Evolutionary conservation across 768 basidiomycete genomes (phyloP).

Genomic region (Leucocoprinus birnbaumii): DNA sequence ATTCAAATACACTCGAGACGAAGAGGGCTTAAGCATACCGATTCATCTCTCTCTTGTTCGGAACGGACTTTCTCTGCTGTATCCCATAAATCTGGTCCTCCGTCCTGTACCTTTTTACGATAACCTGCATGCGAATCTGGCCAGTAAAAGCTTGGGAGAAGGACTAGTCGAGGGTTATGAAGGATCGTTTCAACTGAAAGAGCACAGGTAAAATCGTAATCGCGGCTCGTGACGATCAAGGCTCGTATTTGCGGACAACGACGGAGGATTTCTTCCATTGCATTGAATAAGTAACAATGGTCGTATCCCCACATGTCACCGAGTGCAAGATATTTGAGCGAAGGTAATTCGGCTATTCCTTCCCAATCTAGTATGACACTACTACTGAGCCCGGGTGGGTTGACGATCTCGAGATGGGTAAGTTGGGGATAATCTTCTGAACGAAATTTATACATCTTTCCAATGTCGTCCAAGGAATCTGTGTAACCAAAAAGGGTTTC

Average conservation of each 20-base stretch:
- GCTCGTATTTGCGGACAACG: constrained; percentile 18
- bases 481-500: constrained; percentile 17
- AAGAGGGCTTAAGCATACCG: background rate
- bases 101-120: constrained; percentile 23
- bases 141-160: constrained; percentile 23
- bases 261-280: constrained; percentile 18
- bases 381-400: constrained; percentile 15
- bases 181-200: constrained; percentile 16
- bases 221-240: constrained; percentile 23
- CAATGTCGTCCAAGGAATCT: background rate
- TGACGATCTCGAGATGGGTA: constrained; percentile 28
- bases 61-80: constrained; percentile 12
- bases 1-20: background rate
- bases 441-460: background rate
- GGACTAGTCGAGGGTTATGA: constrained; percentile 22
- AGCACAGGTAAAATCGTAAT: constrained; percentile 16
- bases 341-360: constrained; percentile 21
- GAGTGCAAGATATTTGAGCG: constrained; percentile 29
- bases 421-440: constrained; percentile 18
- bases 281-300: constrained; percentile 17
- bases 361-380: constrained; percentile 23
- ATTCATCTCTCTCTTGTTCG: background rate
- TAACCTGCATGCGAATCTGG: constrained; percentile 18
- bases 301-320: constrained; percentile 20
- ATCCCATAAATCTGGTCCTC: constrained; percentile 28